Evolutionary conservation across 768 basidiomycete species (phyloP), one percentile per base, ranked within the genome.

Genomic region (Tubosaeta brunneosetosa): DNA sequence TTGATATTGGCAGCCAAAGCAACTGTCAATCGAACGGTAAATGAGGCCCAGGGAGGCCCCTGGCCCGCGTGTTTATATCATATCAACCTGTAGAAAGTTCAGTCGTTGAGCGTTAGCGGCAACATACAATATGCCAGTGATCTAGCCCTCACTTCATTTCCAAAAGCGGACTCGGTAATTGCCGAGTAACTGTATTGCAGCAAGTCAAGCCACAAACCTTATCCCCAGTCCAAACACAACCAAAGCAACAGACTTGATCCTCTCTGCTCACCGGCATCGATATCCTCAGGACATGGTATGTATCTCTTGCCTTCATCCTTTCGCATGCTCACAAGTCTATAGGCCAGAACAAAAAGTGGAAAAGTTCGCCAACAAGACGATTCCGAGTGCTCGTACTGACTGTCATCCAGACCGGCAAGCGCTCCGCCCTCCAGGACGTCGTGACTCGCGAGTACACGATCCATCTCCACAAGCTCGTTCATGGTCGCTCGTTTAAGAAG

Each of bases 401-500:
- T 12, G 26, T 17, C 40, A 48, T 49, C 41, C 49, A 84, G 80
- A 79, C 86, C 66, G 84, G 84, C 74, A 95, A 97, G 82, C 93
- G 95, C 74, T 94, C 93, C 55, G 95, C 95, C 50, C 91, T 97
- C 71, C 84, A 91, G 75, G 95, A 98, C 73, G 95, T 97, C 76
- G 95, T 97, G 60, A 90, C 94, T 60, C 87, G 94, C 67, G 95
- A 99, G 73, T 97, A 97, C 86, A 97, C 95, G 67, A 88, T 97
- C 79, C 92, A 97, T 76, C 77, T 97, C 37, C 93, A 97, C 86
- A 97, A 95, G 74, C 86, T 75, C 61, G 91, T 94, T 40, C 91
- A 93, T 73, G 91, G 88, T 62, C 83, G 87, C 55, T 87, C 89
- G 40, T 97, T 97, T 82, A 97, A 97, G 79, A 95, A 95, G 82